Evolutionary conservation across 306 rosid genomes (phyloP), one percentile per base, ranked within the genome.

Genomic region (Quercus agrifolia): DNA sequence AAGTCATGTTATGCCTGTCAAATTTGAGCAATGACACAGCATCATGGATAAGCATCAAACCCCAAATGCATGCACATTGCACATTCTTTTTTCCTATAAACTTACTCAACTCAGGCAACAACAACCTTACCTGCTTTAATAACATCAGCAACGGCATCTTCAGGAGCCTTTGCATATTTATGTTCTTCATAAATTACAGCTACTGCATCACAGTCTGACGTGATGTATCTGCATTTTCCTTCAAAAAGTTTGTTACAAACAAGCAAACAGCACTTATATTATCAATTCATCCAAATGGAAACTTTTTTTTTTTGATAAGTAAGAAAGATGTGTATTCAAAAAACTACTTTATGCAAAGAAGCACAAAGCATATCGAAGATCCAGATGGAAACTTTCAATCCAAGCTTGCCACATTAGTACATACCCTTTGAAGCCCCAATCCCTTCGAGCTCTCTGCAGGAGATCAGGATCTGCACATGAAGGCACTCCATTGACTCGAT

Each of bases 171-270:
- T 55, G 89, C 56, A 52, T 90, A 94, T 9, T 68, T 70, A 83
- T 94, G 97, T 83, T 87, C 90, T 74, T 92, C 98, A 78, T 5
- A 85, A 25, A 94, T 89, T 17, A 97, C 91, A 41, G 98, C 94
- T 82, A 94, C 97, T 23, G 98, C 97, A 79, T 92, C 98, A 84
- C 98, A 94, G 74, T 94, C 98, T 3, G 97, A 94, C 74, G 97
- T 90, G 31, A 94, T 90, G 73, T 94, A 94, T 83, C 98, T 94
- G 85, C 58, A 75, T 52, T 77, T 74, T 33, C 64, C 85, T 68
- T 56, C 76, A 87, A 70, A 9, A 49, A 25, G n/a, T 19, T 23
- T 13, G 33, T 56, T 31, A n/a, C 13, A 49, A 49, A 49, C 54
- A 12, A 49, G 17, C 13, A 13, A 49, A 56, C 46, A 54, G 7